Conservation (phyloP, 805 yeast genomes). For the Candida endomychidarum region DNA sequence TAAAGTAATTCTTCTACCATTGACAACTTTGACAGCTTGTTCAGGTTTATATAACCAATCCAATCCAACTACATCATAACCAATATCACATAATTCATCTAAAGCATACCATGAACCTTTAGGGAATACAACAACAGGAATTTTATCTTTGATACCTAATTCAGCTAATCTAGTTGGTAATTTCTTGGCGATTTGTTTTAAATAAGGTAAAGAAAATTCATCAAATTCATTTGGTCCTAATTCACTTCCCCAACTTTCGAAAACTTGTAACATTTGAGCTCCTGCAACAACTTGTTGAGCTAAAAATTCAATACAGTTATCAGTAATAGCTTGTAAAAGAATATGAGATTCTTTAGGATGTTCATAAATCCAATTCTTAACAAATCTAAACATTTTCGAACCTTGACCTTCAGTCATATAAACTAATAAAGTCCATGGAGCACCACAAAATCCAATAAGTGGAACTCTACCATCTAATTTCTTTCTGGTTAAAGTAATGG, state of each 20-base stretch:
- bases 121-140: conserved; percentile 89
- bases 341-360: conserved; percentile 70
- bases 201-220: conserved; percentile 86
- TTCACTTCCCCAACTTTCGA: conserved; percentile 98
- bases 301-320: conserved; percentile 86
- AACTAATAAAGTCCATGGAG: conserved; percentile 96
- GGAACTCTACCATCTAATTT: conserved; percentile 91
- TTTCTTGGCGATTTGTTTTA: conserved; percentile 68
- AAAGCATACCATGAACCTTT: conserved; percentile 98
- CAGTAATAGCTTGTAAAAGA: conserved; percentile 75
- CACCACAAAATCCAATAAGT: conserved; percentile 91
- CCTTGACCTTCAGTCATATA: conserved; percentile 99
- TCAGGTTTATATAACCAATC: conserved; percentile 90
- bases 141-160: conserved; percentile 64
- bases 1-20: conserved; percentile 71
- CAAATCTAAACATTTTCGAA: conserved; percentile 84
- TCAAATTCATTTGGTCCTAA: conserved; percentile 85
- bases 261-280: conserved; percentile 95
- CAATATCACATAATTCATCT: conserved; percentile 75
- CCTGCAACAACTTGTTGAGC: conserved; percentile 96
- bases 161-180: conserved; percentile 70
- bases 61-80: conserved; percentile 84
- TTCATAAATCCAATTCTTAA: conserved; percentile 87
- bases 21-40: conserved; percentile 73
- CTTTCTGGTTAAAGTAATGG: conserved; percentile 87